Base-by-base conservation (phyloP, 139 green algal genomes). In the Chlamydomonas eustigma region DNA sequence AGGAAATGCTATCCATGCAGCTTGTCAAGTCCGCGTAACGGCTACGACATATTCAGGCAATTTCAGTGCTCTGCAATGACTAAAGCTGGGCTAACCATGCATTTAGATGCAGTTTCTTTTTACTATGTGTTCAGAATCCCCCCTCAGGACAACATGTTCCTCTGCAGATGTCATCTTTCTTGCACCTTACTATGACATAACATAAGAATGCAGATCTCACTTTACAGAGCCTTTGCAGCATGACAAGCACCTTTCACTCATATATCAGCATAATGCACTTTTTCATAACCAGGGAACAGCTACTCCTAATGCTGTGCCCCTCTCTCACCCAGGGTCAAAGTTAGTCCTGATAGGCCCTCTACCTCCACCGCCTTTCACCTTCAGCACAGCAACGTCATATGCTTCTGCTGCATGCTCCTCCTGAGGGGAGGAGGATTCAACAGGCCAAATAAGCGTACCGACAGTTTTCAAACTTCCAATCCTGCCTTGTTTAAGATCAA, bases 361-460 rank as follows among this genome's bases (percentile, higher is more conserved):
- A 6, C 34, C 44, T 28, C 4, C 34, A 4, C 52, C 34, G 6
- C n/a, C 90, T 80, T 95, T 96, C 78, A 71, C 82, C 82, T 96
- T 97, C 52, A 97, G 79, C 4, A 89, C 89, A 2, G 91, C 92
- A 67, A 97, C 91, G 81, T 97, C 93, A 70, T 94, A 97, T 0
- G 92, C 93, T 80, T 97, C 93, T 0, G 93, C 93, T 25, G 93
- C 93, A 52, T 94, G 91, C 64, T 94, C 93, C 83, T 97, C 93
- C 12, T 88, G 52, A 25, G 34, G 12, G 44, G 44, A 58, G 12
- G 44, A n/a, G n/a, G n/a, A n/a, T n/a, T n/a, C n/a, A n/a, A n/a
- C n/a, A n/a, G n/a, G n/a, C n/a, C n/a, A n/a, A n/a, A n/a, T n/a
- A n/a, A n/a, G n/a, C n/a, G n/a, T n/a, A n/a, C n/a, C n/a, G n/a